A percentile compares a stretch with the other conserved stretches of the same genome.
Conservation (phyloP, 352 stramenopile genomes). For the Phytopythium oedochilum region DNA sequence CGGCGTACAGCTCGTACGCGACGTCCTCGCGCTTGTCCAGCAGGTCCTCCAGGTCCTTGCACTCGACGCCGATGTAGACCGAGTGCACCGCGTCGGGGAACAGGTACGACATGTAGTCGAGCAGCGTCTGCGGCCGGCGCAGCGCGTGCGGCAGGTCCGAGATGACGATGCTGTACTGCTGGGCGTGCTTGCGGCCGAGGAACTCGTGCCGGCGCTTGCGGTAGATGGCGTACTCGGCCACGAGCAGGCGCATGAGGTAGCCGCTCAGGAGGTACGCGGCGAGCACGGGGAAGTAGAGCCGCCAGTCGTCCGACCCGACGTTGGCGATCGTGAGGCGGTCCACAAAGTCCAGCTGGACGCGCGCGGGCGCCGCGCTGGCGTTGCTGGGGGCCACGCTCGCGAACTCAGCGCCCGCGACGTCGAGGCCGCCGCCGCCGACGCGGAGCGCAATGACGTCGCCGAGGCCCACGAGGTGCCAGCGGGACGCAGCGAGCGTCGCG, state of each 20-base stretch:
- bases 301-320: constrained; percentile 53
- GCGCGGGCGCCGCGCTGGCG: constrained; percentile 16
- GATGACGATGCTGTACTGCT: constrained; percentile 76
- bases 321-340: constrained; percentile 70
- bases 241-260: constrained; percentile 53
- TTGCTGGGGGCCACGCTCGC: constrained; percentile 8
- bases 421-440: background rate
- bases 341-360: constrained; percentile 48
- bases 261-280: constrained; percentile 43
- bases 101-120: constrained; percentile 61
- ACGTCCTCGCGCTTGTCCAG: constrained; percentile 46
- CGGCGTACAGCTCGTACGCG: constrained; percentile 46
- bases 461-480: background rate
- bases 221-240: constrained; percentile 54
- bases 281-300: constrained; percentile 56
- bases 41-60: constrained; percentile 43
- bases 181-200: constrained; percentile 41
- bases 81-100: constrained; percentile 59
- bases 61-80: constrained; percentile 75
- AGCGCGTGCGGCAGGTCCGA: constrained; percentile 53
- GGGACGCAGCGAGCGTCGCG: constrained; percentile 7
- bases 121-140: constrained; percentile 47
- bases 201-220: constrained; percentile 61
- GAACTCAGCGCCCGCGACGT: background rate
- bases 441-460: background rate